phyloP scores from a whole-genome alignment of 2,329 filamentous ascomycete genomes.

The Teratosphaeria pseudoeucalypti region DNA sequence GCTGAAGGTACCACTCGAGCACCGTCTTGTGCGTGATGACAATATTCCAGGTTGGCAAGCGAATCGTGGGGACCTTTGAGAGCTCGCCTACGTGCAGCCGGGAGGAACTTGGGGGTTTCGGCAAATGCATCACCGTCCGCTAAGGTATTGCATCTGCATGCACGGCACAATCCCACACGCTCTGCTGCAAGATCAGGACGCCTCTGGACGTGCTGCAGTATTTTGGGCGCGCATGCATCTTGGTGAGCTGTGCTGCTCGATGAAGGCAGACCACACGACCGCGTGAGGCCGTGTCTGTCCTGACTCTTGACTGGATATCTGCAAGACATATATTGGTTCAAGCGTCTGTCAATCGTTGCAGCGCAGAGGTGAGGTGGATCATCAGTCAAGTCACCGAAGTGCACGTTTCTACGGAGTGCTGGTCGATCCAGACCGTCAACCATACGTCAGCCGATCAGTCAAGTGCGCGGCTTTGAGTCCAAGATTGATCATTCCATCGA shows the following conservation, averaged over 20 bases:
- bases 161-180: neutral
- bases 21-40: neutral
- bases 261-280: neutral
- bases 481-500: too few relatives aligned
- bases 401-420: too few relatives aligned
- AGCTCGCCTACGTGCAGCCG: neutral
- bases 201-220: neutral
- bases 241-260: neutral
- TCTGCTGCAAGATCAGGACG: neutral
- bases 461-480: too few relatives aligned
- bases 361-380: too few relatives aligned
- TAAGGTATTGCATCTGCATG: neutral
- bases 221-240: neutral
- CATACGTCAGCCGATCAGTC: too few relatives aligned
- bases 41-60: neutral
- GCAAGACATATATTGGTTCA: too few relatives aligned
- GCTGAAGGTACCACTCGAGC: neutral
- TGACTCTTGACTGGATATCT: neutral
- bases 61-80: neutral
- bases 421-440: too few relatives aligned
- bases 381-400: too few relatives aligned
- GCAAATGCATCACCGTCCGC: neutral
- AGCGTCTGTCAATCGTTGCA: too few relatives aligned
- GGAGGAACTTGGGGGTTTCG: neutral
- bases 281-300: neutral